phyloP scores from a whole-genome alignment of 345 rosid species.

The Alliaria petiolata region DNA sequence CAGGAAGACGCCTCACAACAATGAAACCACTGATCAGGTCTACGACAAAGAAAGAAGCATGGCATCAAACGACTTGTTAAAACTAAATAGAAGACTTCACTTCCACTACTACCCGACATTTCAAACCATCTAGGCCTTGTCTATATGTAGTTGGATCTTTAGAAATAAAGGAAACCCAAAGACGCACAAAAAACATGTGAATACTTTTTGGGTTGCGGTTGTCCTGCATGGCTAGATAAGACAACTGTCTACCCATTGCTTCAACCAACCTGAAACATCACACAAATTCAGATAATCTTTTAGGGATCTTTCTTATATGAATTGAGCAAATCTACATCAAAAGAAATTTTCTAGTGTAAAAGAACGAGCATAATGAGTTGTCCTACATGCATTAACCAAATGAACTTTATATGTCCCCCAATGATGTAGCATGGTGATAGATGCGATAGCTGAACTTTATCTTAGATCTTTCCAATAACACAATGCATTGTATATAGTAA shows the following conservation, averaged over 20 bases:
- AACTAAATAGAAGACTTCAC: slow-evolving; percentile 3
- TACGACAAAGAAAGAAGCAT: slow-evolving; percentile 8
- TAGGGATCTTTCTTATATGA: neutral
- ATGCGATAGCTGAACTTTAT: neutral
- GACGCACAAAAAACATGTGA: slow-evolving; percentile 14
- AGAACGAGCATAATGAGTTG: neutral
- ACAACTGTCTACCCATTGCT: slow-evolving; percentile 11
- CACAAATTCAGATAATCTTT: neutral
- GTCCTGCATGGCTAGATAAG: slow-evolving; percentile 22
- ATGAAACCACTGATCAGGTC: slow-evolving; percentile 9
- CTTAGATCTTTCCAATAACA: neutral
- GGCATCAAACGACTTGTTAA: slow-evolving; percentile 18
- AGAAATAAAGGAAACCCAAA: neutral
- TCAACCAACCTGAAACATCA: slow-evolving; percentile 25
- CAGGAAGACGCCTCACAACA: neutral
- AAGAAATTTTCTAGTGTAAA: neutral
- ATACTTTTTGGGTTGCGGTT: neutral
- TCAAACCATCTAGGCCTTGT: slow-evolving; percentile 20
- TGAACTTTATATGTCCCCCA: neutral
- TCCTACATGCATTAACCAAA: neutral
- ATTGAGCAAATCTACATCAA: neutral
- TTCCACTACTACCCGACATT: slow-evolving; percentile 10
- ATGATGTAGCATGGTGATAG: neutral
- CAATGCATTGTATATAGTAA: neutral
- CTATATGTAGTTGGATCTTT: slow-evolving; percentile 10